These are phyloP conservation scores for Tulasnella sp. DNA, from an alignment of 768 basidiomycete genomes.

Conservation along the genomic window DNA sequence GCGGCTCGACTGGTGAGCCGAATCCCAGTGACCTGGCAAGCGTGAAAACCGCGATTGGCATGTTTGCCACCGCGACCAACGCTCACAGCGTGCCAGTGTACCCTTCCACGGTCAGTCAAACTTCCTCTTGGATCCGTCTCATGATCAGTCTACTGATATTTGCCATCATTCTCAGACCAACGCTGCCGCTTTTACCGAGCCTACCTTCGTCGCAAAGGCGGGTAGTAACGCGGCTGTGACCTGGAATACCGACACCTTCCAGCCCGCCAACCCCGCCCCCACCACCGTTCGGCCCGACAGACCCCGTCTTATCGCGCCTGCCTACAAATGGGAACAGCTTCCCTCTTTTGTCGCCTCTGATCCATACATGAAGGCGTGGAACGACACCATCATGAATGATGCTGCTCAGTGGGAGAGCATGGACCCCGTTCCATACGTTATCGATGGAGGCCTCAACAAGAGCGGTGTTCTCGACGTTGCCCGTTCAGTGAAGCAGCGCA, in stretches of 20 bases:
- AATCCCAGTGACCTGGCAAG: slow-evolving; percentile 40
- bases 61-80: slow-evolving; percentile 69
- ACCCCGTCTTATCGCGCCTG: slow-evolving; percentile 83
- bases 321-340: slow-evolving; percentile 84
- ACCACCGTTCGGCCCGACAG: slow-evolving; percentile 60
- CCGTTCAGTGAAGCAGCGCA: slow-evolving; percentile 75
- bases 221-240: slow-evolving; percentile 31
- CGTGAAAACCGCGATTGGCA: slow-evolving; percentile 47
- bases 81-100: slow-evolving; percentile 76
- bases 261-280: slow-evolving; percentile 50
- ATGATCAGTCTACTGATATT: slow-evolving; percentile 3
- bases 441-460: slow-evolving; percentile 51
- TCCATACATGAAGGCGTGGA: slow-evolving; percentile 82
- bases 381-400: slow-evolving; percentile 80
- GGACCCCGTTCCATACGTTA: slow-evolving; percentile 54
- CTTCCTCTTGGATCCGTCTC: background rate
- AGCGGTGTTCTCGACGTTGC: slow-evolving; percentile 90
- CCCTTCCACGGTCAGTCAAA: slow-evolving; percentile 68
- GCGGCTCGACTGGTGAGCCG: slow-evolving; percentile 31
- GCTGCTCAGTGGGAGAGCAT: slow-evolving; percentile 59
- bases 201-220: slow-evolving; percentile 56
- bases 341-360: slow-evolving; percentile 65
- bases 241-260: slow-evolving; percentile 76
- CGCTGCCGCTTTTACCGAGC: slow-evolving; percentile 52
- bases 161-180: slow-evolving; percentile 49